Evolutionary conservation across 1,284 basidiomycete genomes (phyloP).

Genomic region (Leccinum pachyderme): DNA sequence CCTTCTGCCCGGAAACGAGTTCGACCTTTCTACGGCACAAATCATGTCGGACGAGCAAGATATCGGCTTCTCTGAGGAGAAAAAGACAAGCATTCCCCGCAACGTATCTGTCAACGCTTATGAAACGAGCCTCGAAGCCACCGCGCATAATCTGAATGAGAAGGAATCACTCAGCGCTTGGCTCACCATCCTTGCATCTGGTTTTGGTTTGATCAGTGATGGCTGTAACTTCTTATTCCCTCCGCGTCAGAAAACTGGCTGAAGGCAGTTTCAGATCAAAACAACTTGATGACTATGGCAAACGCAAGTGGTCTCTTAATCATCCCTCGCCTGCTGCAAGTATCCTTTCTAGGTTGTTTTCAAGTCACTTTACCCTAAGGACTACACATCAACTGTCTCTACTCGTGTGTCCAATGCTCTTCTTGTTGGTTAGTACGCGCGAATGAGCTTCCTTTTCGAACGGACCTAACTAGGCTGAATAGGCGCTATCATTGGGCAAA

Average conservation of each 20-base stretch:
- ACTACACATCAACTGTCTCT: conserved; percentile 59
- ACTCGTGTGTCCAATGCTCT: conserved; percentile 75
- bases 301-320: conserved; percentile 40
- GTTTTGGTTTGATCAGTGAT: conserved; percentile 68
- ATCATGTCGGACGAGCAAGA: conserved; percentile 30
- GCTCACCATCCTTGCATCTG: conserved; percentile 63
- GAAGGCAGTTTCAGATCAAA: conserved; percentile 51
- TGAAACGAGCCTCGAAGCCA: conserved; percentile 25
- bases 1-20: not conserved
- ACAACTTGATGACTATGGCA: conserved; percentile 65
- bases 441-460: conserved; percentile 14
- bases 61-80: conserved; percentile 4
- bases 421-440: conserved; percentile 54
- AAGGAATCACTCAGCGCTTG: conserved; percentile 52
- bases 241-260: not conserved
- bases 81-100: conserved; percentile 8
- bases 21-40: not conserved
- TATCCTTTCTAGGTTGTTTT: conserved; percentile 50
- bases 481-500: conserved; percentile 69
- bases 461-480: conserved; percentile 18
- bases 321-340: not conserved
- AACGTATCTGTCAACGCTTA: conserved; percentile 26
- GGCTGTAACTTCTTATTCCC: conserved; percentile 47
- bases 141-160: conserved; percentile 26
- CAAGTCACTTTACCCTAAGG: conserved; percentile 56